Base-by-base conservation (phyloP, 208 protist species). In the Endotrypanum monterogeii region DNA sequence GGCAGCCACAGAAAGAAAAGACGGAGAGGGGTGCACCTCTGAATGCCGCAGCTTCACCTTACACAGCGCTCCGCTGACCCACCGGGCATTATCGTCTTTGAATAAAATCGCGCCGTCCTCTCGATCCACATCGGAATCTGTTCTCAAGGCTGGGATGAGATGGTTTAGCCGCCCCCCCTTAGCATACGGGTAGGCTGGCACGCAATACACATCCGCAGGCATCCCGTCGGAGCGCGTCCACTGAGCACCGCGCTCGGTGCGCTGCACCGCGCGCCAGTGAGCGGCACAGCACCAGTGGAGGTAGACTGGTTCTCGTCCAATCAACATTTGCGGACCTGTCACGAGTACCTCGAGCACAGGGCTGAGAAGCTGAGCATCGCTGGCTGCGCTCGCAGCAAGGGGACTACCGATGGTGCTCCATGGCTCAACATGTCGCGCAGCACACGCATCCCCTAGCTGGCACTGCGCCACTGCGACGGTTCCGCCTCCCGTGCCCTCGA, bases 211-310 rank as follows among this genome's bases (percentile, higher is more conserved):
- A 55, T 71, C 67, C 4, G 67, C 51, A 39, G 25, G 52, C 25
- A 51, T 23, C 5, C 67, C 67, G n/a, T 58, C 67, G 67, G 46
- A n/a, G 25, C n/a, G n/a, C n/a, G 67, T 18, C 46, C 52, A 71
- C 67, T 71, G 67, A 28, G 52, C 67, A 12, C 67, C 67, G 0
- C 67, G 51, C 20, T 71, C 67, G 12, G 67, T 71, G 35, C 67
- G 67, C 67, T 60, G 51, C 16, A 71, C 52, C 5, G 67, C 67
- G 20, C 67, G 67, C 67, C 67, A 71, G 67, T 71, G 67, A 25
- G 67, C 37, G 4, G 46, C 67, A 30, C 67, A 71, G 35, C 67
- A 71, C 67, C 67, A 71, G 51, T 71, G 67, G 16, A 71, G 37
- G 52, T 51, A 51, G 9, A 71, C 30, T 6, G 67, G 51, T 30